Conservation (phyloP, 192 early-diverging fungal genomes). For the Dissophora ornata region DNA sequence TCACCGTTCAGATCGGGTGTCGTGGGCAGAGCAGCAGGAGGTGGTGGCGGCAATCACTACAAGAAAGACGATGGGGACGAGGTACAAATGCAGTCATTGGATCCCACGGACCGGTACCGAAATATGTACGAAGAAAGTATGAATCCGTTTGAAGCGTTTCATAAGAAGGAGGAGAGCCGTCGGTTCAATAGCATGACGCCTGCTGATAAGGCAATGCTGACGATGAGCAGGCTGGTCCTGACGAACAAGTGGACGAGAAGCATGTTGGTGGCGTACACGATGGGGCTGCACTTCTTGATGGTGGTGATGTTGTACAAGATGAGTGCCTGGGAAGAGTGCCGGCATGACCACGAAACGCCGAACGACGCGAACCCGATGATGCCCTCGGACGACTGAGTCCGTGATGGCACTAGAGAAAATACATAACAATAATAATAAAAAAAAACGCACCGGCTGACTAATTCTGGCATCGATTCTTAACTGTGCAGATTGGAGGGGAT, state of each 20-base stretch:
- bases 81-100: slow-evolving; percentile 50
- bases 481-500: too few relatives aligned
- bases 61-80: slow-evolving; percentile 49
- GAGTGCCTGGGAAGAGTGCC: slow-evolving; percentile 73
- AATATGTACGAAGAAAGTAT: slow-evolving; percentile 87
- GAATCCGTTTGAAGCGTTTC: slow-evolving; percentile 92
- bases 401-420: not conserved
- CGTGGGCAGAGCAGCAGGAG: slow-evolving; percentile 16
- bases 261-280: slow-evolving; percentile 75
- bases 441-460: not conserved
- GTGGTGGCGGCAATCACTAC: slow-evolving; percentile 22
- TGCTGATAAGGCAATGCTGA: slow-evolving; percentile 75
- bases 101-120: slow-evolving; percentile 76
- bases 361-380: slow-evolving; percentile 55
- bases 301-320: slow-evolving; percentile 75
- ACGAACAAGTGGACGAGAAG: slow-evolving; percentile 75
- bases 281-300: slow-evolving; percentile 84
- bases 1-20: slow-evolving; percentile 42
- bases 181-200: slow-evolving; percentile 80
- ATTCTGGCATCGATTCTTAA: too few relatives aligned
- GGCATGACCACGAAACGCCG: slow-evolving; percentile 66
- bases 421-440: not conserved
- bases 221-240: slow-evolving; percentile 70
- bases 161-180: slow-evolving; percentile 75
- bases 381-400: slow-evolving; percentile 25